Base-by-base conservation (phyloP, 345 rosid genomes). In the Populus ilicifolia region DNA sequence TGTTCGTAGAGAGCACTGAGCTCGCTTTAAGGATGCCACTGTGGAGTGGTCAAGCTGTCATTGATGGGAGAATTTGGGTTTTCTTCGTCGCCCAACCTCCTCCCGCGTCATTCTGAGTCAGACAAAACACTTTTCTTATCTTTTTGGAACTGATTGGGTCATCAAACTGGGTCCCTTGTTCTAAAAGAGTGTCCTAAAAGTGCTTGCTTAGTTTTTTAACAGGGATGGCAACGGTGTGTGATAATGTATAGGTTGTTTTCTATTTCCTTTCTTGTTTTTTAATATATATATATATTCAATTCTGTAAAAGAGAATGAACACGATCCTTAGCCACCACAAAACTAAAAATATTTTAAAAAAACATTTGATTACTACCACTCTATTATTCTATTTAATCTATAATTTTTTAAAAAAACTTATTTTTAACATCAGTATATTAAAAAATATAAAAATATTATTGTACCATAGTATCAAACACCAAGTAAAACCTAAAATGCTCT, bases 71-170 rank as follows among this genome's bases (percentile, higher is more conserved):
- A 86, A 82, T 84, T 80, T 65, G 78, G 61, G 81, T 6, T 81
- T 77, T 80, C 85, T 83, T 81, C 84, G 50, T 38, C 3, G 79
- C 35, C 25, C 29, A 27, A 41, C n/a, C 69, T 69, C 80, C 79
- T 75, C 75, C 89, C 92, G 83, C 83, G 65, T 87, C 89, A 84
- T 70, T 78, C 41, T 84, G 92, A 87, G 90, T 88, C 81, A 23
- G 87, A 87, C 87, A 84, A 84, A 88, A 78, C 82, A 65, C 84
- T 84, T 86, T 86, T n/a, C 35, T 69, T 71, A 84, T 33, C 25
- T 54, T 72, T 54, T 72, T 8, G 52, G 66, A 75, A 46, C 71
- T 72, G 85, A 72, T 77, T 81, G 84, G 73, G 84, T 80, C 88
- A 80, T 71, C 86, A 13, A 14, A 2, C 20, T 5, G 77, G 81